These are phyloP conservation scores for Saccharomyces jurei DNA, from an alignment of 805 yeast genomes.

Conservation along the genomic window DNA sequence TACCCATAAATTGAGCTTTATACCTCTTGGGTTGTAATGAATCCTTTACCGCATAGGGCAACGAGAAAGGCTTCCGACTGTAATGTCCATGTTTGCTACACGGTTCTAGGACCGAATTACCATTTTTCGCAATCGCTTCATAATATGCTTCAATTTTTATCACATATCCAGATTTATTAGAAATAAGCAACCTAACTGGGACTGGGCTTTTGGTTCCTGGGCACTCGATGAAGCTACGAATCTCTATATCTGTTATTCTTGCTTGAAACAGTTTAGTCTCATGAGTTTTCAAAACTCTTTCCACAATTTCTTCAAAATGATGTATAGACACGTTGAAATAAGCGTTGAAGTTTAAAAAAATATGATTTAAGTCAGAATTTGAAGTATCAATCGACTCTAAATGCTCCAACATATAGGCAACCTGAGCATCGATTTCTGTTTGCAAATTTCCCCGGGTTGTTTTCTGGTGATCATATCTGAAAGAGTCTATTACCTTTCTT, in stretches of 20 bases:
- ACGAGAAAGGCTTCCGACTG: constrained; percentile 92
- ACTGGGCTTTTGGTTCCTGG: constrained; percentile 78
- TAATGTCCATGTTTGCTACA: constrained; percentile 91
- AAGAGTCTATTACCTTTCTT: constrained; percentile 94
- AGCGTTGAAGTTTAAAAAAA: constrained; percentile 93
- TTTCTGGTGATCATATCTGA: constrained; percentile 85
- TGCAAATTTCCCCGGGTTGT: constrained; percentile 88
- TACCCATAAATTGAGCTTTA: constrained; percentile 96
- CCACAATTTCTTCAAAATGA: constrained; percentile 95
- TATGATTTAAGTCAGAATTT: constrained; percentile 93
- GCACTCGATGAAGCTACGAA: constrained; percentile 90
- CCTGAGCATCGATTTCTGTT: constrained; percentile 91
- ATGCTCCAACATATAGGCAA: constrained; percentile 92
- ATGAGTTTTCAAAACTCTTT: constrained; percentile 93
- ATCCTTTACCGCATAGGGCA: constrained; percentile 97
- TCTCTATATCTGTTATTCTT: constrained; percentile 95
- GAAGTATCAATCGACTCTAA: constrained; percentile 89
- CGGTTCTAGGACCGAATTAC: constrained; percentile 95
- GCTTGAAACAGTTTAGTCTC: constrained; percentile 95
- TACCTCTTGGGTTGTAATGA: constrained; percentile 97
- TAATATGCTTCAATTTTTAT: constrained; percentile 91
- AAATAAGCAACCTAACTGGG: constrained; percentile 94
- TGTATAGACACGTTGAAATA: constrained; percentile 89
- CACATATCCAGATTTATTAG: constrained; percentile 94
- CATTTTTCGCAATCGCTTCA: constrained; percentile 83